phyloP scores from a whole-genome alignment of 1,284 basidiomycete genomes.

The Pseudozyma flocculosa region DNA sequence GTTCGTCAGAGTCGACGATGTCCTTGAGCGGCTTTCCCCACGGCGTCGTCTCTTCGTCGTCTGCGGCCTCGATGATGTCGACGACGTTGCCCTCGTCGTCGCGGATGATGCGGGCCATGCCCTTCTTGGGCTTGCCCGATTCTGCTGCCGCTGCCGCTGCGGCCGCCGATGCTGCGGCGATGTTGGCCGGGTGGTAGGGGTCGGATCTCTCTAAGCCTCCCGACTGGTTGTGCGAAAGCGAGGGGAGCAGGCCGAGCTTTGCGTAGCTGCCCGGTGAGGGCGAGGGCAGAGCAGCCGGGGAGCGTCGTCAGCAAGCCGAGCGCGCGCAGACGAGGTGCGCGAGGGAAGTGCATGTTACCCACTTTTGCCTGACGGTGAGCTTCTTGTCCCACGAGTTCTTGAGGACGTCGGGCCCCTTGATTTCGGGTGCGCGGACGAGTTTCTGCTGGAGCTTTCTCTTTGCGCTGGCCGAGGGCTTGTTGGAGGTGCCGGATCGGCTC shows the following conservation, averaged over 20 bases:
- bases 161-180: neutral
- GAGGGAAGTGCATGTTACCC: too few species aligned
- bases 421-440: constrained; percentile 61
- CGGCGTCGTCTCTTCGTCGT: constrained; percentile 59
- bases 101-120: constrained; percentile 80
- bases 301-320: neutral
- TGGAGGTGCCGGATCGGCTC: constrained; percentile 65
- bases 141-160: neutral
- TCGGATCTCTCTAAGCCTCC: constrained; percentile 32
- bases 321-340: too few species aligned
- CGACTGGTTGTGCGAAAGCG: constrained; percentile 20
- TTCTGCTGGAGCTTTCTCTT: constrained; percentile 74
- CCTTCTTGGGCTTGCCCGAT: constrained; percentile 60
- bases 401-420: constrained; percentile 78
- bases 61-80: constrained; percentile 71
- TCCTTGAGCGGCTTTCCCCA: constrained; percentile 54
- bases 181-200: constrained; percentile 7
- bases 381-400: constrained; percentile 83
- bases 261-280: constrained; percentile 70
- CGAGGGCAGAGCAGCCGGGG: too few species aligned
- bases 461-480: constrained; percentile 66
- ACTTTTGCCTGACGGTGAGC: constrained; percentile 94
- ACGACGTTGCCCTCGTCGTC: constrained; percentile 79
- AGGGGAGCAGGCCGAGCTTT: constrained; percentile 70
- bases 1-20: constrained; percentile 14